These are phyloP conservation scores for Rehmannia glutinosa DNA, from an alignment of 257 asterid species.

Conservation along the genomic window DNA sequence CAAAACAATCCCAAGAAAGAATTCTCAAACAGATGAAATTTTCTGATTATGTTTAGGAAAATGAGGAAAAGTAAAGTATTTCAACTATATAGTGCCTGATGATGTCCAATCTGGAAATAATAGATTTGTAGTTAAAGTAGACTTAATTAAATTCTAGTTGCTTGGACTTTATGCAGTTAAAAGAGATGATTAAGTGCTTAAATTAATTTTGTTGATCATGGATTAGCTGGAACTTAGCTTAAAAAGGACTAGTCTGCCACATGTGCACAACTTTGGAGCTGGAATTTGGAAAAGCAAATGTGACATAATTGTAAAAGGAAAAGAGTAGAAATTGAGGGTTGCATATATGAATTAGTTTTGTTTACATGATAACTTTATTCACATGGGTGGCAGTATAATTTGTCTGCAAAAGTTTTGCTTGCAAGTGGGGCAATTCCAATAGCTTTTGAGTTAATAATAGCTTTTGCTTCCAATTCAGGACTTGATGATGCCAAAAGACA, in stretches of 20 bases:
- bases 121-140: neutral
- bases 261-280: conserved; percentile 36
- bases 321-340: conserved; percentile 12
- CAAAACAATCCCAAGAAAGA: conserved; percentile 18
- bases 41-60: neutral
- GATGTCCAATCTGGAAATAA: conserved; percentile 4
- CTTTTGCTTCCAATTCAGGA: conserved; percentile 7
- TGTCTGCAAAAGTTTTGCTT: conserved; percentile 37
- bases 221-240: conserved; percentile 15
- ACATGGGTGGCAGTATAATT: conserved; percentile 39
- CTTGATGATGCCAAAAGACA: conserved; percentile 1
- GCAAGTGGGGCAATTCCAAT: conserved; percentile 29
- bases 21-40: neutral
- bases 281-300: conserved; percentile 40
- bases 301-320: conserved; percentile 22
- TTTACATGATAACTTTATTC: conserved; percentile 31
- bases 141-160: too few species aligned
- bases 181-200: neutral
- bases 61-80: neutral
- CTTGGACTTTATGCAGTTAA: neutral
- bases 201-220: neutral
- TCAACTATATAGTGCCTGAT: conserved; percentile 16
- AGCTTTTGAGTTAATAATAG: neutral
- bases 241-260: neutral
- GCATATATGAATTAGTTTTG: conserved; percentile 24